Evolutionary conservation across 257 asterid species (phyloP), one percentile per base, ranked within the genome.

Genomic region (Fraxinus excelsior): DNA sequence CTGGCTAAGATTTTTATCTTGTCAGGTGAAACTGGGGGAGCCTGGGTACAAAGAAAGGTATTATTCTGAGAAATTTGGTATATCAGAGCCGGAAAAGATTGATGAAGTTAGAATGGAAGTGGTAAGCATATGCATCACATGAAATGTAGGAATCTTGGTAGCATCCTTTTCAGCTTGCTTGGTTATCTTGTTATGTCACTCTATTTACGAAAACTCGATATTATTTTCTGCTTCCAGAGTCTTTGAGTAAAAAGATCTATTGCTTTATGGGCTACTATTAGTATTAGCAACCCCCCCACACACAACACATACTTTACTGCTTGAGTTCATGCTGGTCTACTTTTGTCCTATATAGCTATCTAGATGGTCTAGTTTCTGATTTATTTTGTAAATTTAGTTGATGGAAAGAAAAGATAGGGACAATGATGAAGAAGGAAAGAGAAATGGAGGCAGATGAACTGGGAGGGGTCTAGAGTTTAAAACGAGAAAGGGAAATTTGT

Each of bases 21-120:
- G 60, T 77, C 92, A 95, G 99, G 91, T 95, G 80, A 91, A 85
- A 80, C 83, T 95, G 72, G 98, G 99, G 78, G 97, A 93, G 84
- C 99, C 97, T 73, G 99, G 99, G 83, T 95, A 93, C 85, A 93
- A 89, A 80, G 99, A 90, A 72, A 90, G 99, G 80, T 95, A 95
- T 76, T 95, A 95, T 87, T 80, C 89, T 75, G 98, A 91, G 90
- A 95, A 95, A 83, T 95, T 95, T 68, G 91, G 89, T 69, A 56
- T 85, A 34, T 87, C 93, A 58, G 89, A 85, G 34, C 85, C 91
- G 31, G 90, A 86, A 84, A 82, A 86, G 80, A 85, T 93, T 46
- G 87, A 91, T 51, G 94, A 89, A 87, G 83, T 90, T 66, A 87
- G 90, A 82, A 87, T 40, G 79, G 98, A 95, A 42, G 87, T 93